A percentile compares a stretch with the other conserved stretches of the same genome.
phyloP scores from a whole-genome alignment of 495 filamentous ascomycete genomes.

The Annulohypoxylon maeteangense region DNA sequence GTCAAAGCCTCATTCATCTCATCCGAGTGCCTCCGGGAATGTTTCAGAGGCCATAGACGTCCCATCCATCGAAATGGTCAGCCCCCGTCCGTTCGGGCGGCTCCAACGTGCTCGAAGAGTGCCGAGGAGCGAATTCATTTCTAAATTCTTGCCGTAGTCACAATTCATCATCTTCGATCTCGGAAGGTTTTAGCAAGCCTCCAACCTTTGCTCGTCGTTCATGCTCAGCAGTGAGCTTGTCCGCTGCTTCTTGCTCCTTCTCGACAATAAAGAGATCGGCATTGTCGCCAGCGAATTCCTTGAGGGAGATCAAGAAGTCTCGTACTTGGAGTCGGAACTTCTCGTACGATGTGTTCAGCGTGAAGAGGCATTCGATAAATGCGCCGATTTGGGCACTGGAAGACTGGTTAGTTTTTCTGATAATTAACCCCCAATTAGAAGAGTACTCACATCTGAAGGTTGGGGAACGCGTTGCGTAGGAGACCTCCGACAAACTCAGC shows the following conservation, averaged over 20 bases:
- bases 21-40: conserved; percentile 8
- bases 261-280: conserved; percentile 96
- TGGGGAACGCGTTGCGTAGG: conserved; percentile 91
- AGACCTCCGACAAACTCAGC: conserved; percentile 83
- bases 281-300: conserved; percentile 93
- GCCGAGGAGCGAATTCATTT: conserved; percentile 63
- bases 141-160: conserved; percentile 80
- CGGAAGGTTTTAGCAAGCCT: conserved; percentile 89
- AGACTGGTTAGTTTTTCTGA: conserved; percentile 50
- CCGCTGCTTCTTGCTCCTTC: conserved; percentile 83
- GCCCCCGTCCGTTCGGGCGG: conserved; percentile 20
- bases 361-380: conserved; percentile 89
- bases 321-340: conserved; percentile 94
- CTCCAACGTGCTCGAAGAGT: conserved; percentile 34
- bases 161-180: conserved; percentile 94
- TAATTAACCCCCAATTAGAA: not conserved
- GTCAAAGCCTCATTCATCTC: conserved; percentile 15
- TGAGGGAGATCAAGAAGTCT: conserved; percentile 96
- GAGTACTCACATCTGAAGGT: conserved; percentile 86
- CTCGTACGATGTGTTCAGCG: conserved; percentile 79
- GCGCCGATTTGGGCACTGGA: conserved; percentile 81
- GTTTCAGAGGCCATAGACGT: conserved; percentile 61
- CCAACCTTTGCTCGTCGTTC: conserved; percentile 92
- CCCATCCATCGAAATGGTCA: conserved; percentile 62
- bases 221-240: conserved; percentile 81